These are phyloP conservation scores for Corynespora cassiicola DNA, from an alignment of 2,329 filamentous ascomycete species.

Conservation along the genomic window DNA sequence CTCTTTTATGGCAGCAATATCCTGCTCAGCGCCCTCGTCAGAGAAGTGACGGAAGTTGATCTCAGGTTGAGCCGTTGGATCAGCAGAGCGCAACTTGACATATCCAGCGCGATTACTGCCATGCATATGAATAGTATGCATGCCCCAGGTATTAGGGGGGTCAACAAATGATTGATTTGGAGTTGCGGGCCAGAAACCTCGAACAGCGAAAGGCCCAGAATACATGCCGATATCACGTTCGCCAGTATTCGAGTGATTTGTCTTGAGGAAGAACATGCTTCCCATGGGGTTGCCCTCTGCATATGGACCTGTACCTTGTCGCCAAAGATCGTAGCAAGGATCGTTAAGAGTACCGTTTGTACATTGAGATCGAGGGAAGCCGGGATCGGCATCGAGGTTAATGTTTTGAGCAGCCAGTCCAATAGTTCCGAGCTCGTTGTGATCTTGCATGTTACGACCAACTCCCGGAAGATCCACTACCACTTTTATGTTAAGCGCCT, in stretches of 20 bases:
- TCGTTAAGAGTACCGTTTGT: slow-evolving; percentile 27
- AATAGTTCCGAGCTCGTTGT: no score
- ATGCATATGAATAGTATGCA: slow-evolving; percentile 65
- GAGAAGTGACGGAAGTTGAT: slow-evolving; percentile 51
- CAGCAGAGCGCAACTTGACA: slow-evolving; percentile 63
- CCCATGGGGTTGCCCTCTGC: slow-evolving; percentile 57
- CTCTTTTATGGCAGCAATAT: slow-evolving; percentile 59
- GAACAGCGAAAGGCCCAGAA: slow-evolving; percentile 56
- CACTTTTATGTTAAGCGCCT: slow-evolving; percentile 58
- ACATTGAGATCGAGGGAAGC: no score
- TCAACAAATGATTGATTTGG: slow-evolving; percentile 50
- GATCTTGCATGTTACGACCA: slow-evolving; percentile 24
- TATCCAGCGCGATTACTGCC: slow-evolving; percentile 65
- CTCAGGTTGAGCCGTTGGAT: slow-evolving; percentile 67
- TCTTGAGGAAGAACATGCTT: slow-evolving; percentile 54
- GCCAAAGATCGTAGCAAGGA: slow-evolving; percentile 24
- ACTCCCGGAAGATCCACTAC: slow-evolving; percentile 55
- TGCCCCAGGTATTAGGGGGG: slow-evolving; percentile 35
- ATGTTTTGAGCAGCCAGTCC: no score
- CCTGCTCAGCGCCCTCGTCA: slow-evolving; percentile 62
- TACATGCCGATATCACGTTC: slow-evolving; percentile 61
- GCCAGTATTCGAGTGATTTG: slow-evolving; percentile 49
- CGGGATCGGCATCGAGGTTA: no score
- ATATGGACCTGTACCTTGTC: slow-evolving; percentile 23
- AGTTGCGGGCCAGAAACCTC: slow-evolving; percentile 57